A percentile compares a stretch with the other conserved stretches of the same genome.
Conservation (phyloP, 108 stramenopile species). For the Cyclotella kingstonii region DNA sequence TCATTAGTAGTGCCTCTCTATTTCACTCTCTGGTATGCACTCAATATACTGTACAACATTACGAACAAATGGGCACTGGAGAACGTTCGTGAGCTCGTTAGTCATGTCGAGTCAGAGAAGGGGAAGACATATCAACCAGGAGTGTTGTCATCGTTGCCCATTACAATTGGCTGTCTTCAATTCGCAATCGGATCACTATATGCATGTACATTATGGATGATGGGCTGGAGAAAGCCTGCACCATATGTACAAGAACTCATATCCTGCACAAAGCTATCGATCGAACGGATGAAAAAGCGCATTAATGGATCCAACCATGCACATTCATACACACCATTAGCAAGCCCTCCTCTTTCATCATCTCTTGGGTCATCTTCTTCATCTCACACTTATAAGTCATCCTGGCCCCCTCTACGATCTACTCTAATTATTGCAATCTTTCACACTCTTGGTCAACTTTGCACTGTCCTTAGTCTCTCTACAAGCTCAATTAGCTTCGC, state of each 20-base stretch:
- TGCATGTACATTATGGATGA: conserved; percentile 46
- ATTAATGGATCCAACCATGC: not conserved
- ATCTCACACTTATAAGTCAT: not conserved
- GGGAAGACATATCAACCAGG: not conserved
- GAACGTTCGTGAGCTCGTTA: conserved; percentile 21
- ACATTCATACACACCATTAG: conserved; percentile 1
- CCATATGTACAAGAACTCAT: conserved; percentile 41
- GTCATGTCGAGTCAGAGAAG: not conserved
- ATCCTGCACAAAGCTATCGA: conserved; percentile 15
- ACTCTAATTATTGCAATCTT: conserved; percentile 38
- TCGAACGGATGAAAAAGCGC: not conserved
- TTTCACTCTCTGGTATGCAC: conserved; percentile 75
- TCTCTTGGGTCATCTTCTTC: not conserved
- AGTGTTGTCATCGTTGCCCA: conserved; percentile 23
- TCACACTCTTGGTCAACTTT: conserved; percentile 64
- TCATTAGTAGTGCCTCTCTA: conserved; percentile 28
- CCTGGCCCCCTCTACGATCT: conserved; percentile 2
- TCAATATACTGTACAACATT: conserved; percentile 78
- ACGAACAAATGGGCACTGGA: conserved; percentile 45
- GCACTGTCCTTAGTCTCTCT: conserved; percentile 34
- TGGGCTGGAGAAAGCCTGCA: conserved; percentile 39
- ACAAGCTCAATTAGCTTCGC: conserved; percentile 54
- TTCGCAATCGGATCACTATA: conserved; percentile 61
- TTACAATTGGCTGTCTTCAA: conserved; percentile 55
- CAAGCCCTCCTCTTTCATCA: not conserved